Evolutionary conservation across 139 green algal species (phyloP).

Genomic region (Raphidocelis subcapitata): DNA sequence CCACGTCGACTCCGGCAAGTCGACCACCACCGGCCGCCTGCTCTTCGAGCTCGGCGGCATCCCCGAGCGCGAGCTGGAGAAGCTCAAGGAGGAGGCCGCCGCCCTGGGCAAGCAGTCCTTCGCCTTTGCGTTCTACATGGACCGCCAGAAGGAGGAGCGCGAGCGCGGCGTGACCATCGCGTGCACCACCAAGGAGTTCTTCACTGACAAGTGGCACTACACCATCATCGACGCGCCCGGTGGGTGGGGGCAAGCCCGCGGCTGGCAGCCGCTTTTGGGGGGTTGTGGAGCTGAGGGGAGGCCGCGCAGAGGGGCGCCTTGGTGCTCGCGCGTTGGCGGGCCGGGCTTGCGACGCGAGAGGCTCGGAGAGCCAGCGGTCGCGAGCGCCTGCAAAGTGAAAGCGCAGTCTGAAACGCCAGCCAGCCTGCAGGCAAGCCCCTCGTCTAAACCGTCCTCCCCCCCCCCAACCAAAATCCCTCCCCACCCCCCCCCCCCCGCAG

Average conservation of each 20-base stretch:
- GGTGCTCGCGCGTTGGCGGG: too few relatives aligned
- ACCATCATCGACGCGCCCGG: slow-evolving; percentile 95
- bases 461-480: too few relatives aligned
- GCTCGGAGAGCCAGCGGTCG: too few relatives aligned
- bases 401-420: too few relatives aligned
- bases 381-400: too few relatives aligned
- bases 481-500: slow-evolving; percentile 38
- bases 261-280: too few relatives aligned
- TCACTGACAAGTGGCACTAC: slow-evolving; percentile 98
- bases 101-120: slow-evolving; percentile 90
- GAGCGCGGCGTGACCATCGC: slow-evolving; percentile 95
- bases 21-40: slow-evolving; percentile 93
- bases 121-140: slow-evolving; percentile 94
- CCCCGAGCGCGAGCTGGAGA: slow-evolving; percentile 97
- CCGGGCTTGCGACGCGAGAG: too few relatives aligned
- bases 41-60: slow-evolving; percentile 99
- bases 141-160: slow-evolving; percentile 91
- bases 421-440: too few relatives aligned
- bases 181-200: slow-evolving; percentile 99
- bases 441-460: too few relatives aligned
- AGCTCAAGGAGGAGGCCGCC: slow-evolving; percentile 92
- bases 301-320: too few relatives aligned
- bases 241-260: too few relatives aligned
- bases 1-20: slow-evolving; percentile 98
- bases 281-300: too few relatives aligned